A percentile compares a stretch with the other conserved stretches of the same genome.
Evolutionary conservation across 2,329 filamentous ascomycete species (phyloP).

Genomic region (Tympanopsis confertula): DNA sequence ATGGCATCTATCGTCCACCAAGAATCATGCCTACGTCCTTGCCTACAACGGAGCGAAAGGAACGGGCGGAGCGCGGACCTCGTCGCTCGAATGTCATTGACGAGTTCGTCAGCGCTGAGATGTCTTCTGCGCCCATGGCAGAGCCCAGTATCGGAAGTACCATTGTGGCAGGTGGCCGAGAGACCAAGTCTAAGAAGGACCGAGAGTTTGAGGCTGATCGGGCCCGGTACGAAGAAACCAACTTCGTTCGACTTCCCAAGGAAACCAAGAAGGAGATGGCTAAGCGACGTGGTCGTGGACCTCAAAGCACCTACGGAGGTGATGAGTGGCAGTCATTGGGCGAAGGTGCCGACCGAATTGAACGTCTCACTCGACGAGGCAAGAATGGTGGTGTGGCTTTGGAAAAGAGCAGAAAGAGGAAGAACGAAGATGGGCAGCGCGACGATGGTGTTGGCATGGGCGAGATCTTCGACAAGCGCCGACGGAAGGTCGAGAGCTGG

Average conservation of each 20-base stretch:
- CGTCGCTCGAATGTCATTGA: conserved; percentile 77
- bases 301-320: conserved; percentile 50
- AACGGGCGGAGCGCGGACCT: conserved; percentile 48
- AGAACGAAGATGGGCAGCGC: conserved; percentile 69
- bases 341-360: conserved; percentile 77
- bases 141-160: conserved; percentile 88
- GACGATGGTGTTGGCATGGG: conserved; percentile 30
- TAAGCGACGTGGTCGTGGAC: conserved; percentile 44
- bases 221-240: conserved; percentile 78
- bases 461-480: conserved; percentile 1
- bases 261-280: conserved; percentile 77
- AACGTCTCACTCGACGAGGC: conserved; percentile 65
- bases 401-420: conserved; percentile 58
- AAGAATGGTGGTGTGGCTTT: conserved; percentile 38
- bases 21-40: conserved; percentile 38
- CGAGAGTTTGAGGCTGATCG: conserved; percentile 68
- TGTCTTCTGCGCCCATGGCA: conserved; percentile 69
- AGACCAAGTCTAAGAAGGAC: conserved; percentile 66
- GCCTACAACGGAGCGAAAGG: conserved; percentile 52
- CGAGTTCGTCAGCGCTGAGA: conserved; percentile 78
- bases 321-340: conserved; percentile 86
- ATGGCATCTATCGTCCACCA: conserved; percentile 78
- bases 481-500: conserved; percentile 1
- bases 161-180: conserved; percentile 67
- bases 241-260: conserved; percentile 78